A percentile compares a stretch with the other conserved stretches of the same genome.
Conservation (phyloP, 2,329 filamentous ascomycete genomes). For the Aspergillus thermomutatus region DNA sequence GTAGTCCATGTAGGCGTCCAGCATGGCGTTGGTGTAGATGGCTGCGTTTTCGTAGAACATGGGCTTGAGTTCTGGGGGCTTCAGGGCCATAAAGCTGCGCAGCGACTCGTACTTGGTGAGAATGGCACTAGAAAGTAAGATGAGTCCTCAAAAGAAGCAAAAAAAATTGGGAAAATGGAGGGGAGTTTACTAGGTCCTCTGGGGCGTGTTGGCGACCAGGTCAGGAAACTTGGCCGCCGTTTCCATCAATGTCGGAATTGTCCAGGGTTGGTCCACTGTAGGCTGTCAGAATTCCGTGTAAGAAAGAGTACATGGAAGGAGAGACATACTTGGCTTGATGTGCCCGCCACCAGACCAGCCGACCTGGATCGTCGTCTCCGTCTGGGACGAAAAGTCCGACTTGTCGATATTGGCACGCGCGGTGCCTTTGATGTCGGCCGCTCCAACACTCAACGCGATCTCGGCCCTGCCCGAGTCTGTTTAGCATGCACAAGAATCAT, state of each 20-base stretch:
- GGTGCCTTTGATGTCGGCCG: too few species aligned
- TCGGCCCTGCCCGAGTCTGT: too few species aligned
- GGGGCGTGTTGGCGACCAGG: not conserved
- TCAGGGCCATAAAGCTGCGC: not conserved
- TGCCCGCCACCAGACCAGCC: slow-evolving; percentile 1
- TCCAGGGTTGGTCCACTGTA: not conserved
- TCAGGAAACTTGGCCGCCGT: not conserved
- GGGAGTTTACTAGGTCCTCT: not conserved
- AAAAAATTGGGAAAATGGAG: too few species aligned
- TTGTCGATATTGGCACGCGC: too few species aligned
- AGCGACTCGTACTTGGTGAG: not conserved
- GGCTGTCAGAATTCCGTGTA: too few species aligned
- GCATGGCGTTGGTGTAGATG: too few species aligned
- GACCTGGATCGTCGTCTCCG: not conserved
- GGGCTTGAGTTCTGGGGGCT: too few species aligned
- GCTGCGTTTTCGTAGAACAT: too few species aligned
- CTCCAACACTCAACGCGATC: too few species aligned
- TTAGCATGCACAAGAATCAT: not conserved
- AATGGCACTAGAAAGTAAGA: not conserved
- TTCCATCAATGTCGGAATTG: not conserved
- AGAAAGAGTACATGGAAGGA: too few species aligned
- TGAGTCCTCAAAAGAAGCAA: too few species aligned
- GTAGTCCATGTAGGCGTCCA: too few species aligned
- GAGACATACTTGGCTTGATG: not conserved
- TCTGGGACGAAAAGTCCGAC: not conserved